Conservation (phyloP, 306 rosid species). For the Lathyrus sativus region DNA sequence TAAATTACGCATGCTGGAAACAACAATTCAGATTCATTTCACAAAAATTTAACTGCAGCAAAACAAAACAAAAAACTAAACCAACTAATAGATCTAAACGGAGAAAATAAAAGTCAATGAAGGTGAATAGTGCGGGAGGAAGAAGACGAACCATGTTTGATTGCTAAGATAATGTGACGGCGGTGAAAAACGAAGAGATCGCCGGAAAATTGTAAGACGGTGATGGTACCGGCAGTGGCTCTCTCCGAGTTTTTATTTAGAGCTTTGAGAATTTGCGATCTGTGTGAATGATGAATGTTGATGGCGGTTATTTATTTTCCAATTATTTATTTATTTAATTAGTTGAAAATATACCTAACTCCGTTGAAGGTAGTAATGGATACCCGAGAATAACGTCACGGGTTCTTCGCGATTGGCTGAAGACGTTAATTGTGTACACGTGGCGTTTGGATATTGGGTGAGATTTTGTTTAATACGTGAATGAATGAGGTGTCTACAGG, state of each 20-base stretch:
- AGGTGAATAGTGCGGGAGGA: background rate
- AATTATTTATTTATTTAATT: conserved; percentile 9
- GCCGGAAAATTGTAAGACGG: conserved; percentile 41
- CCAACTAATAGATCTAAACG: conserved; percentile 27
- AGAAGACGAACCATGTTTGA: conserved; percentile 39
- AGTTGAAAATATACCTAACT: background rate
- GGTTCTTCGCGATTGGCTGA: conserved; percentile 40
- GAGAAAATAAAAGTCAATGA: background rate
- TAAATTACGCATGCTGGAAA: background rate
- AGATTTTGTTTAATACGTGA: background rate
- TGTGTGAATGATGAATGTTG: background rate
- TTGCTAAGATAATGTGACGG: background rate
- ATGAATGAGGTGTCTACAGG: too few species aligned
- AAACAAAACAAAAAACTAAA: background rate
- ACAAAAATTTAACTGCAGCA: background rate
- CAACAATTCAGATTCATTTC: background rate
- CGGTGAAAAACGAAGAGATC: conserved; percentile 32
- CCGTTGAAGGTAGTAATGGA: background rate
- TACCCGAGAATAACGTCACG: conserved; percentile 46
- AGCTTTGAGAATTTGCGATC: background rate
- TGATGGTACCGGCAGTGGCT: conserved; percentile 37
- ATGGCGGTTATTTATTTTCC: conserved; percentile 3
- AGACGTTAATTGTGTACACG: conserved; percentile 6
- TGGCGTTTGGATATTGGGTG: background rate
- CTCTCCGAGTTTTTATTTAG: conserved; percentile 37